Percentiles rank a stretch among this genome's conserved stretches.
Evolutionary conservation across 1,284 basidiomycete species (phyloP).

Genomic region (Earliella scabrosa): DNA sequence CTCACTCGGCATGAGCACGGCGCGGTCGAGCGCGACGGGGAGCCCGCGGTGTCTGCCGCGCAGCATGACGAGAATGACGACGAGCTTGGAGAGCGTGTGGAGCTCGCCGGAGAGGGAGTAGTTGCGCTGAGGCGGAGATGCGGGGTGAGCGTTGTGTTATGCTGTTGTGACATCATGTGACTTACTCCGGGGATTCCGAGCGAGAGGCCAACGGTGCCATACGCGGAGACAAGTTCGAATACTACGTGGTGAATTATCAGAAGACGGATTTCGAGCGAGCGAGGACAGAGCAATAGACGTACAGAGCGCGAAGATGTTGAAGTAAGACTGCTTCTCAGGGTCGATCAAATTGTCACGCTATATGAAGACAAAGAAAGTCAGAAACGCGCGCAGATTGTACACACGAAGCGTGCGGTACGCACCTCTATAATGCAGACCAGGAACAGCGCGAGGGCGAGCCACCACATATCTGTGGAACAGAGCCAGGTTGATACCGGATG

Average conservation of each 20-base stretch:
- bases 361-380: neutral
- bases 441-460: slow-evolving; percentile 80
- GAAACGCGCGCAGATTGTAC: neutral
- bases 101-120: slow-evolving; percentile 71
- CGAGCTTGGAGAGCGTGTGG: slow-evolving; percentile 71
- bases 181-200: slow-evolving; percentile 65
- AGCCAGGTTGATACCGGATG: neutral
- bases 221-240: slow-evolving; percentile 71
- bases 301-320: slow-evolving; percentile 61
- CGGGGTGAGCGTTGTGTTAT: neutral
- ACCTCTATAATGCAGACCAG: slow-evolving; percentile 90
- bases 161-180: neutral
- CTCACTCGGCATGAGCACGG: slow-evolving; percentile 52
- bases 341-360: slow-evolving; percentile 58
- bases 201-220: slow-evolving; percentile 75
- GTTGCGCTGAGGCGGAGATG: slow-evolving; percentile 47
- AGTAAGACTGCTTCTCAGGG: slow-evolving; percentile 52
- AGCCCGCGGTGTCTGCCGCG: slow-evolving; percentile 78
- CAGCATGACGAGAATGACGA: slow-evolving; percentile 78
- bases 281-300: neutral
- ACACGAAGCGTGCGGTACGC: slow-evolving; percentile 19
- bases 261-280: too few relatives aligned
- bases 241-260: too few relatives aligned
- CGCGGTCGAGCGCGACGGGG: slow-evolving; percentile 73
- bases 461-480: slow-evolving; percentile 79